Evolutionary conservation across 306 rosid species (phyloP), one percentile per base, ranked within the genome.

Genomic region (Vigna angularis): DNA sequence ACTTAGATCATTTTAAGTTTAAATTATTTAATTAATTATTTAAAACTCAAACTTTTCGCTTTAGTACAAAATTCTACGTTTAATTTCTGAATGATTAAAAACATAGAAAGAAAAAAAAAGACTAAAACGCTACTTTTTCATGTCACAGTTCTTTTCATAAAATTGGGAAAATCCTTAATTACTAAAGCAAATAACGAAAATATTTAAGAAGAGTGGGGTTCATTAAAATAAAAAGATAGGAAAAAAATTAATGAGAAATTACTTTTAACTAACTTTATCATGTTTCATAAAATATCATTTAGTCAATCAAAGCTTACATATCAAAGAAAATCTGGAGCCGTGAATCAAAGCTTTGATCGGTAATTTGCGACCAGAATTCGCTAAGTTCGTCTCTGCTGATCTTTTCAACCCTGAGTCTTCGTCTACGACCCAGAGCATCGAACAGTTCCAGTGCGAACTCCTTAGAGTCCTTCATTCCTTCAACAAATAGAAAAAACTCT

Each of bases 321-420:
- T 93, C 98, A 83, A 93, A 93, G 88, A 93, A 93, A 84, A 93
- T 90, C 87, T 93, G 98, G 4, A 93, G 96, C 34, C 97, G 78
- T 18, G 98, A 93, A 79, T 93, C 98, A 66, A 93, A 93, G 83
- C 98, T 93, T 70, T 91, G 96, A 86, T 93, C 98, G 24, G 97
- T 74, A 72, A 93, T 93, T 79, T 93, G 97, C 0, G 89, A 88
- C 98, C 98, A 93, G 70, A 86, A 93, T 82, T 93, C 98, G 66
- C 52, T 79, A 16, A 93, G 91, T 34, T 91, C 98, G 3, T 93
- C 97, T 66, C 79, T 81, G 79, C 85, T 83, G 61, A 93, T 87
- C 77, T 85, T 91, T 38, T 91, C 98, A 7, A 89, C 84, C 66
- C 84, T 91, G 82, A 91, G 52, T 80, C 97, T 85, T 69, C 93